Evolutionary conservation across 495 filamentous ascomycete species (phyloP).

Genomic region (Usnea hakonensis): DNA sequence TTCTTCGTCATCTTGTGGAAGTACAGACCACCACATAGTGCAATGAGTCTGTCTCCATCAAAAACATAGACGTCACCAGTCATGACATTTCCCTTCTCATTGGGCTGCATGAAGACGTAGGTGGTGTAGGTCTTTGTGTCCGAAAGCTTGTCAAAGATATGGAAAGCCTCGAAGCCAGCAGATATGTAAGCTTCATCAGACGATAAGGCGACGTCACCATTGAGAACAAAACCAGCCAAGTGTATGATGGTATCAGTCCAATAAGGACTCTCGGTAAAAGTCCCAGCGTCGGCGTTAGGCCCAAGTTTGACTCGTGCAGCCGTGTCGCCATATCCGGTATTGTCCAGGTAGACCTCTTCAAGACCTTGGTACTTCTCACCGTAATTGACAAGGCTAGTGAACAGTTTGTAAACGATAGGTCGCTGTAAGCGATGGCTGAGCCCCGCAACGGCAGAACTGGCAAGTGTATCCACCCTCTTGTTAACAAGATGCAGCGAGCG

Average conservation of each 20-base stretch:
- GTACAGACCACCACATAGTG: constrained; percentile 38
- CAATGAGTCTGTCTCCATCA: constrained; percentile 43
- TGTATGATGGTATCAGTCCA: constrained; percentile 63
- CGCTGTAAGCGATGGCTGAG: constrained; percentile 3
- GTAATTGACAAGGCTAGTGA: constrained; percentile 38
- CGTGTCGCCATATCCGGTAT: constrained; percentile 53
- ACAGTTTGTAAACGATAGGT: constrained; percentile 42
- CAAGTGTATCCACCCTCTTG: constrained; percentile 1
- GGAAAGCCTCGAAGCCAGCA: constrained; percentile 53
- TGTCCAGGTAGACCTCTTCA: constrained; percentile 66
- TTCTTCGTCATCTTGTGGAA: constrained; percentile 48
- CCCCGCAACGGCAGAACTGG: not conserved
- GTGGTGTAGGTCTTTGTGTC: constrained; percentile 48
- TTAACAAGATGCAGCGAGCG: not conserved
- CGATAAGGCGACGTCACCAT: constrained; percentile 16
- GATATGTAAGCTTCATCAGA: constrained; percentile 51
- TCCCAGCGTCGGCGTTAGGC: constrained; percentile 46
- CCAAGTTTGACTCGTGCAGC: constrained; percentile 60
- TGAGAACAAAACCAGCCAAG: constrained; percentile 47
- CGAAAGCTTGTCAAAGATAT: constrained; percentile 45
- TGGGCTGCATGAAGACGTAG: constrained; percentile 47
- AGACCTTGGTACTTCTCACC: constrained; percentile 48
- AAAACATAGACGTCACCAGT: constrained; percentile 51
- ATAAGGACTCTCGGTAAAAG: constrained; percentile 58
- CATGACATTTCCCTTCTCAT: constrained; percentile 36